Base-by-base conservation (phyloP, 441 rosid species). In the Erodium texanum region DNA sequence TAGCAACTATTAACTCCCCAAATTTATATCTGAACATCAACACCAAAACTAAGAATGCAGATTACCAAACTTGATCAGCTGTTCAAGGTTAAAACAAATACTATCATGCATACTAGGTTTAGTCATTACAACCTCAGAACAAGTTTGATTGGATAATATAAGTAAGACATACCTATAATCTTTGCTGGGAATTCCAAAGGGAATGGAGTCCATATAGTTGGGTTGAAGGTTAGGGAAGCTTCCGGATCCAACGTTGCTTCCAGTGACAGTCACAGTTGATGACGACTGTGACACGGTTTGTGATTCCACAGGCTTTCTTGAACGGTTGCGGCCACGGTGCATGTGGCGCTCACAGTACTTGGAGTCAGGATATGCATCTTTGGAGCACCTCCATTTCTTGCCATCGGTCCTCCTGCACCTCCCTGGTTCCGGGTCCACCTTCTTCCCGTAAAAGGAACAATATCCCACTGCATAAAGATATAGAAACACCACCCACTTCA, bases 311-410 rank as follows among this genome's bases (percentile, higher is more conserved):
- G 92, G 96, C 94, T 94, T 94, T 89, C 97, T 91, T 88, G 99
- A 87, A 88, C 99, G 97, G 82, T 87, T 89, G 74, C 88, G 89
- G 81, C 99, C 97, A 82, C 99, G 88, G n/a, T 91, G 99, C 97
- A 91, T 91, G 84, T 94, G 99, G 67, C 93, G 87, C 70, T 94
- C 97, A 70, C 99, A 94, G 82, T 94, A 94, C 80, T 94, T 94
- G 50, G 97, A 91, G 75, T 93, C 97, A 29, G 87, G 92, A 70
- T 81, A 91, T 22, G 99, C 97, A 78, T 93, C 97, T 78, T 91
- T 94, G 0, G 97, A 87, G 80, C 97, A 94, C 68, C 99, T 82
- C 99, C 99, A 94, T 86, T 94, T 94, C 81, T 94, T 94, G 18
- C 99, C 99, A 73, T 94, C 99, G 16, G 99, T 93, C 86, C 97